These are phyloP conservation scores for Xylariaceae sp. DNA, from an alignment of 2,329 filamentous ascomycete genomes.

Conservation along the genomic window DNA sequence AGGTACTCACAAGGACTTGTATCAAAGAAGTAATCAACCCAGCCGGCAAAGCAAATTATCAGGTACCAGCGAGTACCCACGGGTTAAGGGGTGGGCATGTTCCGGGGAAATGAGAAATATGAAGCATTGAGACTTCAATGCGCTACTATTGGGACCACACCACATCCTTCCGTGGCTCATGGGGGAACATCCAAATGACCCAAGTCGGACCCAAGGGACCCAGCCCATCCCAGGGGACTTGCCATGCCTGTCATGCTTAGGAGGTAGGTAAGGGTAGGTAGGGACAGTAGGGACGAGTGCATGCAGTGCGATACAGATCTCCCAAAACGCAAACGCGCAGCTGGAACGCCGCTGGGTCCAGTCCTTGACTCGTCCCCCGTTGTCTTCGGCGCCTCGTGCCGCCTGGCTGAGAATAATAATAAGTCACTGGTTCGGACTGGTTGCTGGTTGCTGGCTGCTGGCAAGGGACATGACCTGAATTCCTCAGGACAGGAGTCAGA, in stretches of 20 bases:
- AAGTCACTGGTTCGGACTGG: no score
- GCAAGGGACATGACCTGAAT: no score
- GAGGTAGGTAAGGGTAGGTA: no score
- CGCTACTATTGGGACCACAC: constrained; percentile 25
- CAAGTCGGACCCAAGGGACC: no score
- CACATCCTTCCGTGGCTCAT: constrained; percentile 22
- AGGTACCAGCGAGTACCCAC: constrained; percentile 21
- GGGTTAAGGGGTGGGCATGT: constrained; percentile 27
- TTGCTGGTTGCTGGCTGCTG: no score
- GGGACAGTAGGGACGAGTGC: constrained; percentile 8
- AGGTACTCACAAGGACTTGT: constrained; percentile 4
- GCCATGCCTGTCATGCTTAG: background rate
- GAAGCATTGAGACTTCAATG: constrained; percentile 28
- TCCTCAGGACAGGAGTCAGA: no score
- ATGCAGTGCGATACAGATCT: constrained; percentile 7
- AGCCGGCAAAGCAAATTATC: constrained; percentile 26
- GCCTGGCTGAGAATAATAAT: constrained; percentile 17
- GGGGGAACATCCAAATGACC: no score
- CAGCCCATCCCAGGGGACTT: no score
- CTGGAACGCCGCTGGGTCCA: constrained; percentile 10
- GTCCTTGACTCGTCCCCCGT: constrained; percentile 4
- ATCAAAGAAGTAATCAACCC: constrained; percentile 28
- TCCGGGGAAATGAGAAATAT: constrained; percentile 28
- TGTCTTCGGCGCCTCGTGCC: constrained; percentile 18
- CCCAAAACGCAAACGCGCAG: constrained; percentile 10